Conservation (phyloP, 139 green algal species). For the Chlorella vulgaris region DNA sequence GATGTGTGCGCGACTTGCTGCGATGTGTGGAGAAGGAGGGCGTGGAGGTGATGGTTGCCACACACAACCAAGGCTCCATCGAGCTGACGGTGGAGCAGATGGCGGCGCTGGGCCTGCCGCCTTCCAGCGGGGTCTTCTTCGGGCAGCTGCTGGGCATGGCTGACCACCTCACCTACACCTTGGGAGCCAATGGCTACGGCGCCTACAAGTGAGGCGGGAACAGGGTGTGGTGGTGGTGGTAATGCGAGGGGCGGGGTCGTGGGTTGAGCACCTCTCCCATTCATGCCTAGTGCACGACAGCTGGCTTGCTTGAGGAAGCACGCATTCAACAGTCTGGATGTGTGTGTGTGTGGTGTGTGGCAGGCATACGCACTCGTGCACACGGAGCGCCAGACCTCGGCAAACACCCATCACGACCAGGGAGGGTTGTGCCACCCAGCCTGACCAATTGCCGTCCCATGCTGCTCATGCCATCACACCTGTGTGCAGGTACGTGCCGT, state of each 20-base stretch:
- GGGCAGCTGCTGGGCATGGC: slow-evolving; percentile 93
- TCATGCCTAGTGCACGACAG: too few relatives aligned
- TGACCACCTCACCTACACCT: slow-evolving; percentile 82
- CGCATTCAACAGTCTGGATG: too few relatives aligned
- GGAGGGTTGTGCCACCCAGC: too few relatives aligned
- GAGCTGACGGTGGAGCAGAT: slow-evolving; percentile 72
- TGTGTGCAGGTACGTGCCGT: slow-evolving; percentile 80
- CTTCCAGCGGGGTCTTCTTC: slow-evolving; percentile 76
- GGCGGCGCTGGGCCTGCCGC: slow-evolving; percentile 58
- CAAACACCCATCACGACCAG: too few relatives aligned
- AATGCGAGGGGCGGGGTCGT: neutral
- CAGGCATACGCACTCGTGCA: too few relatives aligned
- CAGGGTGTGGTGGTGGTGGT: neutral
- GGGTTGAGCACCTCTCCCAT: too few relatives aligned
- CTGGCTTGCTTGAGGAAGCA: neutral
- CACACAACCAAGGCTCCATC: slow-evolving; percentile 77
- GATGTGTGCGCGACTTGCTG: slow-evolving; percentile 52
- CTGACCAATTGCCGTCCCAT: too few relatives aligned
- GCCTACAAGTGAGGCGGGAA: slow-evolving; percentile 33
- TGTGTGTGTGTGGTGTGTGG: too few relatives aligned
- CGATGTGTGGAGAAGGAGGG: slow-evolving; percentile 37
- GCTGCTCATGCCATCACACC: too few relatives aligned
- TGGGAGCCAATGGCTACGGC: slow-evolving; percentile 64
- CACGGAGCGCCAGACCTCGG: too few relatives aligned
- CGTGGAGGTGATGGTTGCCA: slow-evolving; percentile 74